These are phyloP conservation scores for Phytophthora nicotianae DNA, from an alignment of 352 stramenopile species.

Conservation along the genomic window DNA sequence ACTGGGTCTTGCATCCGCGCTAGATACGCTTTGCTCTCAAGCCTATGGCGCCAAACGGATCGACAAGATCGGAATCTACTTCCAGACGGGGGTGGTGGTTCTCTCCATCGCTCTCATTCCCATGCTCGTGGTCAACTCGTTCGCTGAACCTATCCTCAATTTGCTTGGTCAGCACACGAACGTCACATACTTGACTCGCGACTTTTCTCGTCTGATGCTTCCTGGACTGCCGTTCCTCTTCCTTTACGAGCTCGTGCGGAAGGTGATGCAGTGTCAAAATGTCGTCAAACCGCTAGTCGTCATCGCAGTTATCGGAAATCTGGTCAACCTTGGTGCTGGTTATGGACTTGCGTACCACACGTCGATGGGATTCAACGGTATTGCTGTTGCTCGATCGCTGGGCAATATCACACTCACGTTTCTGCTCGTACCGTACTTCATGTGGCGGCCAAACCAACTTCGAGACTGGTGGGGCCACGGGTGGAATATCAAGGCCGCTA, in stretches of 20 bases:
- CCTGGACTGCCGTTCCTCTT: conserved; percentile 70
- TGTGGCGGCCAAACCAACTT: neutral
- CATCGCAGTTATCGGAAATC: conserved; percentile 19
- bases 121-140: conserved; percentile 48
- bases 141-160: conserved; percentile 42
- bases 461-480: neutral
- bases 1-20: conserved; percentile 60
- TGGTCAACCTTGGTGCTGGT: neutral
- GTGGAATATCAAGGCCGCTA: neutral
- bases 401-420: neutral
- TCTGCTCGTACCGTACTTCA: conserved; percentile 7
- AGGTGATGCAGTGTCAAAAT: conserved; percentile 71
- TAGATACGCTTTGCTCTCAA: conserved; percentile 79
- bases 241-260: conserved; percentile 75
- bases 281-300: conserved; percentile 66
- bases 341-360: neutral
- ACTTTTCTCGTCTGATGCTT: conserved; percentile 62
- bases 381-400: neutral
- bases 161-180: conserved; percentile 41
- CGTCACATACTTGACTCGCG: conserved; percentile 50
- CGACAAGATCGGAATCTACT: conserved; percentile 74
- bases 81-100: conserved; percentile 64
- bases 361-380: neutral
- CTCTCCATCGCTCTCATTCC: conserved; percentile 30
- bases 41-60: conserved; percentile 54